Base-by-base conservation (phyloP, 2,329 filamentous ascomycete species). In the Colletotrichum echinochloae region DNA sequence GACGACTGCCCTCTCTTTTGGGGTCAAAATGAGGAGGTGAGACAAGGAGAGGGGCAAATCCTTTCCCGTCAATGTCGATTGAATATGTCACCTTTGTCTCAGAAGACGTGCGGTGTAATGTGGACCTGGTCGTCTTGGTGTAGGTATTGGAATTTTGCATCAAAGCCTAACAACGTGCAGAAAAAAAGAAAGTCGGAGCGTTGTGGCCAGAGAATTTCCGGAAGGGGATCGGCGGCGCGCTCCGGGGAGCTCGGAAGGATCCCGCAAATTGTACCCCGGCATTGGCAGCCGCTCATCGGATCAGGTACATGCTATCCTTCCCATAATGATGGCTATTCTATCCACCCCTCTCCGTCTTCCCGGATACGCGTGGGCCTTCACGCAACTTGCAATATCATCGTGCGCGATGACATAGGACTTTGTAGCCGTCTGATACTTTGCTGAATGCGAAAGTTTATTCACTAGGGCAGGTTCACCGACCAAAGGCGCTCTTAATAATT, bases 211-310 rank as follows among this genome's bases (percentile, higher is more conserved):
- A 44, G 28, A 54, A 56, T 41, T 49, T 60, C 44, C 23, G 57
- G 49, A 37, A 55, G 64, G 48, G 35, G 26, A 33, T 55, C 65
- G 65, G 60, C 46, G n/a, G 20, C 51, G 39, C 39, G 28, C 39
- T 35, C 54, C 54, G 66, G 66, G 60, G 62, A 41, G 52, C 35
- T 44, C 66, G 66, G 66, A 54, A 68, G 60, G 60, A 37, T 65
- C 35, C 60, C 66, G 60, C 65, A 67, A 39, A n/a, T 59, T 26
- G 28, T 37, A 26, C 35, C 41, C 61, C 60, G 66, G 66, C 18
- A 46, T 59, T 65, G 52, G 44, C 46, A n/a, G 37, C 44, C 46
- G 60, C 65, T 54, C 41, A 63, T 56, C 59, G 49, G 65, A 48
- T 66, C 65, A 59, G 49, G 9, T 54, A 37, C 39, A 41, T 18